These are phyloP conservation scores for Micromonas pusilla DNA, from an alignment of 139 green algal species.

Conservation along the genomic window DNA sequence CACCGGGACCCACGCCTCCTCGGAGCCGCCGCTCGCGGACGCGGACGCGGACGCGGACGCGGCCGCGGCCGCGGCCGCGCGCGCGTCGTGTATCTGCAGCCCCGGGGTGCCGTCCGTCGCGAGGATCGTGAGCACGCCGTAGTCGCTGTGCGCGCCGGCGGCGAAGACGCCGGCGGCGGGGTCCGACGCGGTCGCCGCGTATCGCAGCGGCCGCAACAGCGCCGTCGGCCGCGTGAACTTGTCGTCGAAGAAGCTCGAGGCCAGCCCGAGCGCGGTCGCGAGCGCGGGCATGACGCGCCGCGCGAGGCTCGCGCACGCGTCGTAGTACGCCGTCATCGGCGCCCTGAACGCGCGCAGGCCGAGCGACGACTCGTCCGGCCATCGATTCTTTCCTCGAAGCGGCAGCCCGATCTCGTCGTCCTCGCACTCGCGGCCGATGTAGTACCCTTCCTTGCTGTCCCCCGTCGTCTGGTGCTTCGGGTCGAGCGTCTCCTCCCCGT, in stretches of 20 bases:
- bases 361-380: constrained; percentile 53
- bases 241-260: constrained; percentile 54
- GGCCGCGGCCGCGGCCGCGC: no score
- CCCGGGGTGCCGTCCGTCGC: constrained; percentile 62
- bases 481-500: constrained; percentile 81
- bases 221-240: constrained; percentile 73
- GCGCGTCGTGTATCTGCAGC: constrained; percentile 58
- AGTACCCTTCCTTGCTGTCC: constrained; percentile 85
- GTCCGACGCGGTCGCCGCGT: constrained; percentile 40
- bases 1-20: background rate
- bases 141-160: constrained; percentile 80
- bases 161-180: constrained; percentile 41
- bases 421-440: constrained; percentile 39
- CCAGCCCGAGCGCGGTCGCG: constrained; percentile 61
- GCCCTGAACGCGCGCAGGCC: constrained; percentile 50
- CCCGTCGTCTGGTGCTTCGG: constrained; percentile 46
- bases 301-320: constrained; percentile 33
- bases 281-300: constrained; percentile 65
- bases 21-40: background rate
- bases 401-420: constrained; percentile 46
- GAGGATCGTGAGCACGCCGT: constrained; percentile 90
- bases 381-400: constrained; percentile 88
- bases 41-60: background rate
- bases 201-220: constrained; percentile 79
- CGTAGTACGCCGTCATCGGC: constrained; percentile 51